phyloP scores from a whole-genome alignment of 2,329 filamentous ascomycete genomes.

The Aspergillus hortae region DNA sequence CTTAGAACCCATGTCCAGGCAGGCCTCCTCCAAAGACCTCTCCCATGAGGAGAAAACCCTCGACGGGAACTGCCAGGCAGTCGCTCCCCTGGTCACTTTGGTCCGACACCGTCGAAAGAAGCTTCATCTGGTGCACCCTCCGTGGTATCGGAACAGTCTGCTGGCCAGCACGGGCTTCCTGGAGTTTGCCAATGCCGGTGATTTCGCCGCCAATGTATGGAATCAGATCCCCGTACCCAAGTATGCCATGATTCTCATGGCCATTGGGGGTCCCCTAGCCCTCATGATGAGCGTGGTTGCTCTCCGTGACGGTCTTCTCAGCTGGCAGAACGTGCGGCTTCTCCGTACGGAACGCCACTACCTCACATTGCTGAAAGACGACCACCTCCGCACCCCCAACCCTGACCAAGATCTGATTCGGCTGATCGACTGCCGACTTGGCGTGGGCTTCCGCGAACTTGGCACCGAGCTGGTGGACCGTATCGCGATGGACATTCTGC shows the following conservation, averaged over 20 bases:
- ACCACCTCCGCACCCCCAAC: slow-evolving; percentile 13
- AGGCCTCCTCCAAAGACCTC: slow-evolving; percentile 8
- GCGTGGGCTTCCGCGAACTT: slow-evolving; percentile 48
- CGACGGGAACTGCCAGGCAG: background rate
- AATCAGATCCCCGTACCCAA: slow-evolving; percentile 50
- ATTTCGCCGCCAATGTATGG: slow-evolving; percentile 59
- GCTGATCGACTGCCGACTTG: slow-evolving; percentile 37
- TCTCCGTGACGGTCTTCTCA: slow-evolving; percentile 42
- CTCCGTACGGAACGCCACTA: slow-evolving; percentile 41
- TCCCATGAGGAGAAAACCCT: background rate
- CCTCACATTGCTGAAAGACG: slow-evolving; percentile 21
- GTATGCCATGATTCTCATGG: slow-evolving; percentile 50
- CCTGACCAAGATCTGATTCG: slow-evolving; percentile 14
- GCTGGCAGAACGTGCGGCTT: slow-evolving; percentile 46
- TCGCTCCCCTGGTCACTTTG: slow-evolving; percentile 13
- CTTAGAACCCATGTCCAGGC: slow-evolving; percentile 9
- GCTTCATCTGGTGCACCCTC: slow-evolving; percentile 17
- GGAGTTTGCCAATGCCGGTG: slow-evolving; percentile 54
- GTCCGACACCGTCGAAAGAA: slow-evolving; percentile 10
- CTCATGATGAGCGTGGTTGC: slow-evolving; percentile 47
- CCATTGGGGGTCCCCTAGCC: slow-evolving; percentile 48
- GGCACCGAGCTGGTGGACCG: slow-evolving; percentile 52
- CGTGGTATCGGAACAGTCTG: slow-evolving; percentile 34
- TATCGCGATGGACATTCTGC: slow-evolving; percentile 48
- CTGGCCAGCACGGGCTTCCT: slow-evolving; percentile 48